Percentiles rank a stretch among this genome's conserved stretches.
These are phyloP conservation scores for Solanum neorickii DNA, from an alignment of 257 asterid genomes.

Conservation along the genomic window DNA sequence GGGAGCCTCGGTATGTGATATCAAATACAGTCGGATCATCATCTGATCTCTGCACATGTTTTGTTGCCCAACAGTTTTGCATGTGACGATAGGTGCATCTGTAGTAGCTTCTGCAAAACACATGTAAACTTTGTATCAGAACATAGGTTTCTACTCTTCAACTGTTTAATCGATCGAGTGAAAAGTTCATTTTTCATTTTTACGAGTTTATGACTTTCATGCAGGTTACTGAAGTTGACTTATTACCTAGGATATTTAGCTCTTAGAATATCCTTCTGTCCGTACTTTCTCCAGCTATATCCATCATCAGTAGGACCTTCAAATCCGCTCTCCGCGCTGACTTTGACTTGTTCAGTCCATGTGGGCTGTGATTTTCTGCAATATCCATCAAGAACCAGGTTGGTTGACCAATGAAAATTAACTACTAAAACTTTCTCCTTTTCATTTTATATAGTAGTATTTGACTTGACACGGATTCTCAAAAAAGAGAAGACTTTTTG, in stretches of 20 bases:
- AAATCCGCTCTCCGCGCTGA: constrained; percentile 41
- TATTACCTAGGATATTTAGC: constrained; percentile 36
- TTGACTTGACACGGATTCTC: not conserved
- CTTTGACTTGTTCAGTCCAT: constrained; percentile 65
- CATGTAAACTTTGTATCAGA: not conserved
- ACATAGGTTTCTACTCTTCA: not conserved
- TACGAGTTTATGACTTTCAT: not conserved
- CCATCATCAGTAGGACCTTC: constrained; percentile 83
- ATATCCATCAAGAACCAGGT: constrained; percentile 6
- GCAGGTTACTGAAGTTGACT: not conserved
- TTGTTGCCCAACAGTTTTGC: constrained; percentile 72
- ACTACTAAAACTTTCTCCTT: not conserved
- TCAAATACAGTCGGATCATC: constrained; percentile 75
- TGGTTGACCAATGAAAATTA: not conserved
- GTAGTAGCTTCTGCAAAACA: constrained; percentile 73
- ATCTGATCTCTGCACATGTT: constrained; percentile 91
- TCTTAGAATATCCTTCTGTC: constrained; percentile 46
- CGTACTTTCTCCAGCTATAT: constrained; percentile 80
- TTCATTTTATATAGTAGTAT: not conserved
- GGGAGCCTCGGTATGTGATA: constrained; percentile 65
- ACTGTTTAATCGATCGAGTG: not conserved
- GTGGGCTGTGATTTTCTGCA: constrained; percentile 63
- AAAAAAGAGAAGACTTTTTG: not conserved
- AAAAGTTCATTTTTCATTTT: not conserved
- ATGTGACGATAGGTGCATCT: constrained; percentile 64